Percentiles rank a stretch among this genome's conserved stretches.
Evolutionary conservation across 2,329 filamentous ascomycete species (phyloP).

Genomic region (Fusarium xyrophilum): DNA sequence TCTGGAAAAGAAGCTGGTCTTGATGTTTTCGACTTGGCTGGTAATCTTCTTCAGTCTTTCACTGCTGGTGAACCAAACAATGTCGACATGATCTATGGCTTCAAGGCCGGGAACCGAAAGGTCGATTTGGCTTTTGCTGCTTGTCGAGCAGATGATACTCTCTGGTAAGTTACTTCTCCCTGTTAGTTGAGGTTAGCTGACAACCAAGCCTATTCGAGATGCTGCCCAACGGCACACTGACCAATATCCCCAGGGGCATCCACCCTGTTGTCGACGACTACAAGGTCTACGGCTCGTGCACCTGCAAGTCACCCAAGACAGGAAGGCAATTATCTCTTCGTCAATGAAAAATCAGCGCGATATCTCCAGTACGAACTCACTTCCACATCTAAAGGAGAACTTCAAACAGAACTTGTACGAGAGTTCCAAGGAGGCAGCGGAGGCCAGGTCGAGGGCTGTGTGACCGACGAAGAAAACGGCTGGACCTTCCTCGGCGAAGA

Average conservation of each 20-base stretch:
- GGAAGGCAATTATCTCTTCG: constrained; percentile 62
- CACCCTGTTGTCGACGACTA: constrained; percentile 56
- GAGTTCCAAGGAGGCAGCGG: constrained; percentile 59
- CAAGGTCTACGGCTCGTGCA: constrained; percentile 60
- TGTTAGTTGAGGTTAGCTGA: constrained; percentile 2
- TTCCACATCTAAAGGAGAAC: constrained; percentile 48
- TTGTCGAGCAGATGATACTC: constrained; percentile 58
- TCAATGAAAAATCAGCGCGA: constrained; percentile 61
- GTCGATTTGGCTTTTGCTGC: constrained; percentile 59
- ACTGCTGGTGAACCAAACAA: constrained; percentile 59
- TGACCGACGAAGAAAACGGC: constrained; percentile 58
- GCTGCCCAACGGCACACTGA: constrained; percentile 53
- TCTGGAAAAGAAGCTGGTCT: constrained; percentile 57
- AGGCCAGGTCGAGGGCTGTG: constrained; percentile 62
- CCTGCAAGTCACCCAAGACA: constrained; percentile 55
- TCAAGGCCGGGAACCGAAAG: constrained; percentile 51
- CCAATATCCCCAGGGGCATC: constrained; percentile 52
- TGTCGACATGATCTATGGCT: constrained; percentile 60
- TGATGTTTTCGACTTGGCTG: constrained; percentile 56
- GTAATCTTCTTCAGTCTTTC: constrained; percentile 55
- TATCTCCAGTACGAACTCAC: constrained; percentile 62
- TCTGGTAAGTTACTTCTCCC: constrained; percentile 51
- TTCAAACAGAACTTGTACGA: constrained; percentile 57
- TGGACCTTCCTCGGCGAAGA: constrained; percentile 61
- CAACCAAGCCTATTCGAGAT: constrained; percentile 56